Base-by-base conservation (phyloP, 805 yeast species). In the Saturnispora diversa region DNA sequence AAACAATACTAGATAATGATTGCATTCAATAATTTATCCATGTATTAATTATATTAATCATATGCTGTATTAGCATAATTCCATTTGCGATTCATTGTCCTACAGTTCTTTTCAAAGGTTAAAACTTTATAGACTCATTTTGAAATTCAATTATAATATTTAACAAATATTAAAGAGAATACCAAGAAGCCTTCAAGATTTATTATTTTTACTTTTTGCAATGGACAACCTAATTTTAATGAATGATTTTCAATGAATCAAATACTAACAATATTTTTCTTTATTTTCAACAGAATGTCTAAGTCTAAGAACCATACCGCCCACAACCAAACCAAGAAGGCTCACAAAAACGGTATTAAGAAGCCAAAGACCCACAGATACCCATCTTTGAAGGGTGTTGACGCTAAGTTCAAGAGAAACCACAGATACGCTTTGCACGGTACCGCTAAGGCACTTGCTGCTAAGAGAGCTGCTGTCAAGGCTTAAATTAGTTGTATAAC, bases 281-380 rank as follows among this genome's bases (percentile, higher is more conserved):
- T 13, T 24, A 17, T 28, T 17, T 37, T 36, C 10, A 19, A 41
- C 34, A 46, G 49, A 74, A 90, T 92, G 98, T 70, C 98, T 72
- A 92, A 92, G 78, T 90, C 97, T 59, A 92, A 92, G 96, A 92
- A 92, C 77, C 97, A 92, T 72, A 92, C 98, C 74, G 88, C 87
- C 75, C 98, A 92, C 76, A 92, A 92, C 94, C 97, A 90, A 76
- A 84, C 83, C 87, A 84, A 74, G 70, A 92, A 92, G 94, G 97
- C 97, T 66, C 98, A 92, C 97, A 88, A 82, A 70, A 92, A 92
- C 84, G 98, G 98, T 77, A 90, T 92, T 78, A 90, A 90, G 84
- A 92, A 90, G 88, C 96, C 97, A 63, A 84, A 78, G 81, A 82
- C 95, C 66, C 74, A 79, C 94, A 88, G 85, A 78, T 87, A 90